A percentile compares a stretch with the other conserved stretches of the same genome.
phyloP scores from a whole-genome alignment of 257 asterid genomes.

The Penstemon davidsonii region DNA sequence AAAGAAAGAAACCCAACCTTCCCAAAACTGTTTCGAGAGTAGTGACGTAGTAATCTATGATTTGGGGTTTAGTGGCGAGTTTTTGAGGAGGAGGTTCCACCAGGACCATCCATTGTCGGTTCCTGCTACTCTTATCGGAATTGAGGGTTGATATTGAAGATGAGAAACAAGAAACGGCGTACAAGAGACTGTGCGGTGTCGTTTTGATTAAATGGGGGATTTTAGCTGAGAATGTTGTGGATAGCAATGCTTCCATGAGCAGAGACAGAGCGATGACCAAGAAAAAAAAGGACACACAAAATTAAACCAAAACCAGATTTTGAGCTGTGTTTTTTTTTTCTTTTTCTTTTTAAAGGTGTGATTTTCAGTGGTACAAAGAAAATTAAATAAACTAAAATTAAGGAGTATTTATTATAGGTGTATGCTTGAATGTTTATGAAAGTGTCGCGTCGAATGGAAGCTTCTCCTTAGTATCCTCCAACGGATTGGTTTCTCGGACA shows the following conservation, averaged over 20 bases:
- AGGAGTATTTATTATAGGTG: too few species aligned
- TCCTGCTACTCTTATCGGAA: slow-evolving; percentile 3
- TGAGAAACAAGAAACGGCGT: slow-evolving; percentile 25
- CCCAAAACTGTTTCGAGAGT: slow-evolving; percentile 62
- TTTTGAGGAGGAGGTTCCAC: slow-evolving; percentile 55
- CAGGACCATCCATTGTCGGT: slow-evolving; percentile 75
- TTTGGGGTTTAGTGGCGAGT: slow-evolving; percentile 47
- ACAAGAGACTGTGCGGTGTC: slow-evolving; percentile 11
- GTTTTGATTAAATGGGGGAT: slow-evolving; percentile 28
- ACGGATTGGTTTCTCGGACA: too few species aligned
- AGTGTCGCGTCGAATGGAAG: too few species aligned
- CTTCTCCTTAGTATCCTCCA: too few species aligned
- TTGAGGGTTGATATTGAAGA: slow-evolving; percentile 29
- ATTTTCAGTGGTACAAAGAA: too few species aligned
- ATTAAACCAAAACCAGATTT: background rate
- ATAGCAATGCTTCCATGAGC: slow-evolving; percentile 41
- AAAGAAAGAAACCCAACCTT: slow-evolving; percentile 47
- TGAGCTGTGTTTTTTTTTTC: slow-evolving; percentile 5
- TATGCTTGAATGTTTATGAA: too few species aligned
- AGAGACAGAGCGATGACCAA: background rate
- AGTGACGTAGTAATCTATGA: slow-evolving; percentile 68
- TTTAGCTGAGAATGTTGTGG: slow-evolving; percentile 33
- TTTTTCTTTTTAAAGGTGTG: too few species aligned
- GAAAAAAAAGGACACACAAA: slow-evolving; percentile 10
- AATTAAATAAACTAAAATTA: too few species aligned